Evolutionary conservation across 2,329 filamentous ascomycete species (phyloP).

Genomic region (Xenoacremonium recifei): DNA sequence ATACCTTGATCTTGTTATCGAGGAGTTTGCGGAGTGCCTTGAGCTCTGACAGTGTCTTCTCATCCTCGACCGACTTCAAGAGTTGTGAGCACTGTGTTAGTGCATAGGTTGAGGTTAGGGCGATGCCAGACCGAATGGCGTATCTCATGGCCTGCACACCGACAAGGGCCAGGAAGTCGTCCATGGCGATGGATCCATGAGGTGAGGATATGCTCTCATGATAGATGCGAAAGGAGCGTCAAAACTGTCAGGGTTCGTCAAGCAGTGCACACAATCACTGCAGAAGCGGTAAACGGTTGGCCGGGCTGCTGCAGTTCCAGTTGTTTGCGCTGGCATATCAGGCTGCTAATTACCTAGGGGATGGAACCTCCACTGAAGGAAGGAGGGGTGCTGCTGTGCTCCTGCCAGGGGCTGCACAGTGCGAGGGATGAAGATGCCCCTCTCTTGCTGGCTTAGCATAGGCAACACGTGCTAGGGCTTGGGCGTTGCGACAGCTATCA

Average conservation of each 20-base stretch:
- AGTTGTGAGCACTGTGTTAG: conserved; percentile 77
- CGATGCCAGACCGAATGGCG: conserved; percentile 83
- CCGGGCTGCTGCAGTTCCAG: background rate
- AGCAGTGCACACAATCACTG: conserved; percentile 10
- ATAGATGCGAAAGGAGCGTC: background rate
- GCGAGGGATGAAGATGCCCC: too few species aligned
- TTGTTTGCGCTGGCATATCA: background rate
- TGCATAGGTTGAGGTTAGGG: conserved; percentile 83
- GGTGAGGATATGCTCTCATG: background rate
- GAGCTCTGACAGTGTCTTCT: conserved; percentile 66
- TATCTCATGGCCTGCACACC: conserved; percentile 81
- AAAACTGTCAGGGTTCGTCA: background rate
- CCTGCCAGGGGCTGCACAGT: too few species aligned
- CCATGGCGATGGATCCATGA: conserved; percentile 57
- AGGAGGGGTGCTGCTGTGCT: too few species aligned
- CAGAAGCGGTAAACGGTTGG: background rate
- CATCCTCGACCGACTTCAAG: conserved; percentile 73
- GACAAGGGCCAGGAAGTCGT: conserved; percentile 56
- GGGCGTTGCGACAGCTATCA: too few species aligned
- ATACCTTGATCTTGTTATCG: conserved; percentile 80
- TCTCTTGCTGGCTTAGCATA: too few species aligned
- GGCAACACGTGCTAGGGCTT: too few species aligned
- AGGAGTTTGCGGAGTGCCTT: conserved; percentile 69
- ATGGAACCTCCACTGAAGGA: too few species aligned
- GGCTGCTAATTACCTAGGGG: too few species aligned